Evolutionary conservation across 2,329 filamentous ascomycete species (phyloP).

Genomic region (Talaromyces marneffei): DNA sequence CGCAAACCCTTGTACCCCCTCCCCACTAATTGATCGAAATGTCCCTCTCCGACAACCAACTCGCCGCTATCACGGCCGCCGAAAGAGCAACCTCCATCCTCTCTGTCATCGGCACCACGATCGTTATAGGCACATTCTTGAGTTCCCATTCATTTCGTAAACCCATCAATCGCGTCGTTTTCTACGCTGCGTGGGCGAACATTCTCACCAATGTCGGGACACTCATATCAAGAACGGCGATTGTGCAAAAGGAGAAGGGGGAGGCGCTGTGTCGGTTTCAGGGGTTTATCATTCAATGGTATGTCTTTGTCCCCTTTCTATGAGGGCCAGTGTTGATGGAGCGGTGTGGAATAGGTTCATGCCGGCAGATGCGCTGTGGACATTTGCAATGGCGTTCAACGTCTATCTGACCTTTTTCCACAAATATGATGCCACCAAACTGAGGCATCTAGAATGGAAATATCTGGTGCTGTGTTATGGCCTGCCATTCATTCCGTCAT

Average conservation of each 20-base stretch:
- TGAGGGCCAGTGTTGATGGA: not conserved
- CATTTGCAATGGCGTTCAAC: conserved; percentile 75
- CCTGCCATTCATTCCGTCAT: conserved; percentile 61
- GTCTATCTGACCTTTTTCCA: conserved; percentile 76
- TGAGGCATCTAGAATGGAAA: conserved; percentile 63
- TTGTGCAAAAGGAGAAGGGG: conserved; percentile 41
- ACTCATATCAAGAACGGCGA: conserved; percentile 61
- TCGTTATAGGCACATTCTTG: conserved; percentile 67
- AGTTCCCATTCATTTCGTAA: conserved; percentile 68
- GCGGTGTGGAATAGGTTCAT: conserved; percentile 56
- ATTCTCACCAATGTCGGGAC: conserved; percentile 71
- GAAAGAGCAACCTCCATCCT: conserved; percentile 65
- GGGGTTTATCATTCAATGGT: conserved; percentile 78
- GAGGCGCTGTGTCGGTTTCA: conserved; percentile 68
- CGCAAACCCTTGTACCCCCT: too few relatives aligned
- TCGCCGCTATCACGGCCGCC: conserved; percentile 54
- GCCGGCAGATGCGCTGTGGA: conserved; percentile 70
- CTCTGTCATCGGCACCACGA: conserved; percentile 63
- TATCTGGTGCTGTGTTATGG: conserved; percentile 69
- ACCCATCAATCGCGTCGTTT: conserved; percentile 79
- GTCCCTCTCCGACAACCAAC: conserved; percentile 30
- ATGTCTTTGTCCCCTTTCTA: conserved; percentile 24
- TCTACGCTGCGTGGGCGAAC: conserved; percentile 79
- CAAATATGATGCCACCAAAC: conserved; percentile 59
- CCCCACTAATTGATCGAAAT: conserved; percentile 11